Conservation (phyloP, 208 protist species). For the Acanthamoeba polyphaga region DNA sequence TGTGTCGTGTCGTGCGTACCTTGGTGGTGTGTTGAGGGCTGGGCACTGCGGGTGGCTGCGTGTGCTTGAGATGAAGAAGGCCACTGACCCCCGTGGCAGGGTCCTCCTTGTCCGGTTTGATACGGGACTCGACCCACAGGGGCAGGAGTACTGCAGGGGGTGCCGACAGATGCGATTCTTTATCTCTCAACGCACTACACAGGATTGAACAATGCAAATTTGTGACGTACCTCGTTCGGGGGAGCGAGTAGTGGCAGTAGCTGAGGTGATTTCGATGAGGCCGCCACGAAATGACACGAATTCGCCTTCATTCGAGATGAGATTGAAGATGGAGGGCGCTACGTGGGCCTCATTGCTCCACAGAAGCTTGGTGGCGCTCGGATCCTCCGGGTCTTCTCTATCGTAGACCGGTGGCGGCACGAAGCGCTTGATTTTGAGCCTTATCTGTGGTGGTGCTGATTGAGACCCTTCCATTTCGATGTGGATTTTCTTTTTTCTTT, state of each 20-base stretch:
- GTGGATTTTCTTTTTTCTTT: too few relatives aligned
- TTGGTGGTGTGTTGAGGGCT: background rate
- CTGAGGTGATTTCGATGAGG: slow-evolving; percentile 10
- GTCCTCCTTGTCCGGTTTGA: background rate
- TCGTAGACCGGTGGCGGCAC: background rate
- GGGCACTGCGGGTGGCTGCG: background rate
- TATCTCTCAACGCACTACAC: too few relatives aligned
- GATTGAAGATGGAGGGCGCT: background rate
- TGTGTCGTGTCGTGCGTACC: too few relatives aligned
- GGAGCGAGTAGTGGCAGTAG: background rate
- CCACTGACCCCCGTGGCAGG: background rate
- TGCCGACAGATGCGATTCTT: too few relatives aligned
- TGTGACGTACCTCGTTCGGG: background rate
- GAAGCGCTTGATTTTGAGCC: background rate
- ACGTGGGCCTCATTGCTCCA: slow-evolving; percentile 27
- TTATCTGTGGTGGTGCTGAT: background rate
- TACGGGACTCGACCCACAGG: background rate
- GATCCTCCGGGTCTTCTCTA: background rate
- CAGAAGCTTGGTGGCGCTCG: background rate
- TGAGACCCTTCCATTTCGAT: background rate
- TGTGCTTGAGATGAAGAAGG: background rate
- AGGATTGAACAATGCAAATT: too few relatives aligned
- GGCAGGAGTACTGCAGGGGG: background rate
- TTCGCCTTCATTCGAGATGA: background rate
- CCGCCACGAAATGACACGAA: slow-evolving; percentile 34